Percentiles rank a stretch among this genome's conserved stretches.
These are phyloP conservation scores for Phytophthora tentaculata DNA, from an alignment of 352 stramenopile species.

Conservation along the genomic window DNA sequence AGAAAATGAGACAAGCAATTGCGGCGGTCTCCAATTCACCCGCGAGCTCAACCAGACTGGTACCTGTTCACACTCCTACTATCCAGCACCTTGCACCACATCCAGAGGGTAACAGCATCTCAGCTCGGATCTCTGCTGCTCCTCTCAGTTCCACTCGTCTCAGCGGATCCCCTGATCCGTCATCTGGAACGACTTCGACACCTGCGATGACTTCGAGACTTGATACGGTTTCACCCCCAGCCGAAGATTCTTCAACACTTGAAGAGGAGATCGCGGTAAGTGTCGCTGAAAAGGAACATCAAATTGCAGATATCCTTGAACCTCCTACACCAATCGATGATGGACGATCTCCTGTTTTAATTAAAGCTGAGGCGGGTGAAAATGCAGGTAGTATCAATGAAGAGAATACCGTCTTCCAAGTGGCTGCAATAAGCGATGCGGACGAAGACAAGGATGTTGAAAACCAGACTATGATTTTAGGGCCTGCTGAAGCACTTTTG, in stretches of 20 bases:
- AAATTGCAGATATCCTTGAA: background rate
- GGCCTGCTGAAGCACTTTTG: background rate
- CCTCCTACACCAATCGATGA: constrained; percentile 1
- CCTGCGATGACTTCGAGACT: constrained; percentile 14
- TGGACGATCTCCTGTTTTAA: background rate
- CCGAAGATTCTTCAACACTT: background rate
- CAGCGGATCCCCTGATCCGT: constrained; percentile 17
- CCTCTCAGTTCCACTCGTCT: background rate
- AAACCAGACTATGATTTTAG: background rate
- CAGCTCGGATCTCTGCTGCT: constrained; percentile 14
- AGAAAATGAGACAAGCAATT: constrained; percentile 59
- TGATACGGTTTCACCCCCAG: background rate
- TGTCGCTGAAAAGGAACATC: background rate
- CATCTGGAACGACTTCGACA: constrained; percentile 14
- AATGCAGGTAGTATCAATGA: background rate
- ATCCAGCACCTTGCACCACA: constrained; percentile 26
- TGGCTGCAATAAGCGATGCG: background rate
- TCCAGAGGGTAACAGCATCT: background rate
- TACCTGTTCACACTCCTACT: constrained; percentile 50
- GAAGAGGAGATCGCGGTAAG: constrained; percentile 1
- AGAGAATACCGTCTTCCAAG: background rate
- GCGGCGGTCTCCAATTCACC: constrained; percentile 50
- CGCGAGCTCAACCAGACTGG: constrained; percentile 48
- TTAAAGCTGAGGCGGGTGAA: background rate
- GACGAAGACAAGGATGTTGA: background rate